Evolutionary conservation across 352 stramenopile species (phyloP).

Genomic region (Discostella stelligera): DNA sequence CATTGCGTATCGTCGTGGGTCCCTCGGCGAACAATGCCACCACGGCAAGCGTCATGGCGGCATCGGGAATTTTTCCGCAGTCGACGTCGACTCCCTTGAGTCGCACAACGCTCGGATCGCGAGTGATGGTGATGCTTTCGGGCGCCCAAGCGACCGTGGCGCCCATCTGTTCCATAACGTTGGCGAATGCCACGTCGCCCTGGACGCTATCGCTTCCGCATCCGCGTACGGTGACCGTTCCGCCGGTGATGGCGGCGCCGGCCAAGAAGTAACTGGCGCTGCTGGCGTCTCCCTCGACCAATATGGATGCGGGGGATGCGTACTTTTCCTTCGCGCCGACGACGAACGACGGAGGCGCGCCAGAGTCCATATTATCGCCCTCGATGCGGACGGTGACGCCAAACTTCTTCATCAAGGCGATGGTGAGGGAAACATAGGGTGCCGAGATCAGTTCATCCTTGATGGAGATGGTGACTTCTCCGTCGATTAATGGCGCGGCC

Average conservation of each 20-base stretch:
- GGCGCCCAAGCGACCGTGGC: conserved; percentile 83
- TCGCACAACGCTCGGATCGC: conserved; percentile 65
- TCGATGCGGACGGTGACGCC: conserved; percentile 91
- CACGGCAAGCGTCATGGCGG: conserved; percentile 96
- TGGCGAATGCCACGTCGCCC: conserved; percentile 93
- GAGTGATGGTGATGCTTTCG: conserved; percentile 85
- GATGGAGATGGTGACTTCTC: conserved; percentile 90
- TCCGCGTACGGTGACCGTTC: conserved; percentile 91
- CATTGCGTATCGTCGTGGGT: conserved; percentile 95
- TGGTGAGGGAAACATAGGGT: conserved; percentile 97
- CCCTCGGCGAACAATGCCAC: conserved; percentile 92
- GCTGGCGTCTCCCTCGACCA: conserved; percentile 94
- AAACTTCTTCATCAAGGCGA: conserved; percentile 96
- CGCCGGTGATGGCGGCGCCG: conserved; percentile 93
- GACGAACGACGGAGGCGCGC: conserved; percentile 74
- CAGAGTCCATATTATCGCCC: conserved; percentile 79
- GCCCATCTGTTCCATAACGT: conserved; percentile 87
- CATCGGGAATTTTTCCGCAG: conserved; percentile 96
- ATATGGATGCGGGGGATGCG: conserved; percentile 73
- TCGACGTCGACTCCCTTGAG: conserved; percentile 90
- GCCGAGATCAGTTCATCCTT: conserved; percentile 95
- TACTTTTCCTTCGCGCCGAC: conserved; percentile 80
- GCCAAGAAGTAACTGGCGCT: conserved; percentile 96
- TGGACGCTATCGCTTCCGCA: conserved; percentile 91
- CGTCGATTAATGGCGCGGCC: conserved; percentile 87